phyloP scores from a whole-genome alignment of 345 rosid species.

The Ricinus communis region DNA sequence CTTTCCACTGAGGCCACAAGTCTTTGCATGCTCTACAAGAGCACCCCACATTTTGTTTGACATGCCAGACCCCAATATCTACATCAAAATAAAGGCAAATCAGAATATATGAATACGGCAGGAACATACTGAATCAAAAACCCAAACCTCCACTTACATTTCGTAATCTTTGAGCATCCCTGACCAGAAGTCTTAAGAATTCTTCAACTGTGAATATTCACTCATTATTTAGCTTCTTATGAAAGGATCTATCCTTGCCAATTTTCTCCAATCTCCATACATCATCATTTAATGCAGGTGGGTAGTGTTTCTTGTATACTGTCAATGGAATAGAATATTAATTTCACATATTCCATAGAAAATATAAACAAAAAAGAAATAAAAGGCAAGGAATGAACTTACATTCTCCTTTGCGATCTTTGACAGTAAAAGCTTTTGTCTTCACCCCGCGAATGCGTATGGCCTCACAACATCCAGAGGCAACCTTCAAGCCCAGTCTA shows the following conservation, averaged over 20 bases:
- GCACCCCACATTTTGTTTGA: conserved; percentile 99
- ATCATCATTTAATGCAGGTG: conserved; percentile 78
- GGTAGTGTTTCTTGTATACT: conserved; percentile 99
- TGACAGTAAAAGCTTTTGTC: conserved; percentile 95
- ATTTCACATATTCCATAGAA: neutral
- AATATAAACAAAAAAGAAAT: neutral
- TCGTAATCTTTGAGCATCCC: conserved; percentile 71
- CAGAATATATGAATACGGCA: conserved; percentile 23
- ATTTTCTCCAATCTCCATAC: conserved; percentile 99
- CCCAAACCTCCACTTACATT: conserved; percentile 52
- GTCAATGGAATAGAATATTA: conserved; percentile 19
- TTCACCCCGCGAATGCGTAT: conserved; percentile 88
- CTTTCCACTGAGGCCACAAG: conserved; percentile 82
- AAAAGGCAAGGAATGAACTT: conserved; percentile 19
- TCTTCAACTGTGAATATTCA: conserved; percentile 71
- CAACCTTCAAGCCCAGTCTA: conserved; percentile 83
- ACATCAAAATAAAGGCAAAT: conserved; percentile 24
- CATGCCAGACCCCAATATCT: conserved; percentile 99
- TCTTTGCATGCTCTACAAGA: conserved; percentile 91
- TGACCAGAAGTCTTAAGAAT: conserved; percentile 71
- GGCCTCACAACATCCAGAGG: conserved; percentile 73
- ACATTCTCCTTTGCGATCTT: conserved; percentile 98
- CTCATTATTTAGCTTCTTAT: conserved; percentile 59
- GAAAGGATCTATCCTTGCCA: conserved; percentile 97
- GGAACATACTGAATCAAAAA: conserved; percentile 16